phyloP scores from a whole-genome alignment of 2,329 filamentous ascomycete genomes.

The Daldinia eschscholtzii region DNA sequence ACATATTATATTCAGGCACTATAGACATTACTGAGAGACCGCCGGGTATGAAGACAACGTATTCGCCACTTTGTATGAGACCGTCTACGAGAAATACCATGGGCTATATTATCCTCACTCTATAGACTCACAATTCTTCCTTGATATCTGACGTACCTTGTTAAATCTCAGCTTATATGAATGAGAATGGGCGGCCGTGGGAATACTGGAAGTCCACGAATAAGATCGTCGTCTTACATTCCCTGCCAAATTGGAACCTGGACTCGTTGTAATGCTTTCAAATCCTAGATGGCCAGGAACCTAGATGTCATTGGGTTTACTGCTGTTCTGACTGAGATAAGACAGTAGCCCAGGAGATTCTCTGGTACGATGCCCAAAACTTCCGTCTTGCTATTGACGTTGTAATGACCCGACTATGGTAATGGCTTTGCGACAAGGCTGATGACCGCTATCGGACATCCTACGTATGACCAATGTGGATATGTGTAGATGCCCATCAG shows the following conservation, averaged over 20 bases:
- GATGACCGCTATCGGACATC: conserved; percentile 8
- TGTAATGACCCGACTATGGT: conserved; percentile 4
- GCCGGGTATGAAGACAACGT: neutral
- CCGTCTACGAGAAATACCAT: neutral
- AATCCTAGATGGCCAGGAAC: conserved; percentile 4
- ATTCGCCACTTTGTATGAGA: neutral
- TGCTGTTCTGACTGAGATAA: conserved; percentile 7
- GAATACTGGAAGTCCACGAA: neutral
- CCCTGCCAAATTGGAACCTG: neutral
- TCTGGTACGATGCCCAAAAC: conserved; percentile 10
- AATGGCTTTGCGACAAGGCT: conserved; percentile 12
- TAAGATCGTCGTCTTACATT: neutral
- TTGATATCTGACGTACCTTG: neutral
- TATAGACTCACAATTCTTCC: neutral
- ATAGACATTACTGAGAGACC: neutral
- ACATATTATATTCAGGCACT: neutral
- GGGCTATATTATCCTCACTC: neutral
- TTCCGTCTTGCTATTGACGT: neutral
- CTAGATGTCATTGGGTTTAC: conserved; percentile 20
- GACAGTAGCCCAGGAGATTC: conserved; percentile 15
- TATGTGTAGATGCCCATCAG: neutral
- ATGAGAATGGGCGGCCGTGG: neutral
- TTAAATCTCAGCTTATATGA: neutral
- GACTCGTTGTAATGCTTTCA: neutral
- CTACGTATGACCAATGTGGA: conserved; percentile 1